Base-by-base conservation (phyloP, 805 yeast genomes). In the Sungouiella blattae region DNA sequence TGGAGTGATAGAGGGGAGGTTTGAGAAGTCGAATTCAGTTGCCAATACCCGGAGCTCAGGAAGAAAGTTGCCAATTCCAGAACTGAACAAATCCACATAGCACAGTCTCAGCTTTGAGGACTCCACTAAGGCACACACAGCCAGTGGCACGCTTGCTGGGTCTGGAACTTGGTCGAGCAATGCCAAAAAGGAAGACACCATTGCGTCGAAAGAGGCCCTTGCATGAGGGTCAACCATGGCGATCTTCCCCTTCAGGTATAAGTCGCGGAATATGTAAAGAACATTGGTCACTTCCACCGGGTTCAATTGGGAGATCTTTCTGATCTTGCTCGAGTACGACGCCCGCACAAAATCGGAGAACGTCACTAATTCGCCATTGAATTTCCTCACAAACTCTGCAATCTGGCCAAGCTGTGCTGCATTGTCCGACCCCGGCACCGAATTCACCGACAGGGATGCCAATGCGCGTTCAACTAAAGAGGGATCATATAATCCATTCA, bases 61-160 rank as follows among this genome's bases (percentile, higher is more conserved):
- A 4, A 39, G 12, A 12, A 39, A 26, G 9, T 30, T 20, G 18
- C 43, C 43, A 2, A 39, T 5, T 7, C 41, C 43, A 8, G n/a
- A n/a, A 14, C 28, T 22, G 28, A 23, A 31, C 4, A 31, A 16
- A n/a, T 16, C 23, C 23, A 24, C 18, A 11, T 26, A 26, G 28
- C 4, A 26, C 16, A 17, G 8, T 14, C 14, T 26, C 16, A 6
- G 5, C 11, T 6, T 6, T 9, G 9, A 7, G 23, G 6, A 20
- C n/a, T n/a, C 26, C 26, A 24, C 6, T 6, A 24, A 6, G 9
- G 6, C 6, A 22, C 23, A 11, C 14, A 28, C 22, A 11, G 14
- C n/a, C 14, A 26, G 11, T 11, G 17, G 31, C 11, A 28, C 14
- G n/a, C 18, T 7, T 11, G 23, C 23, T 18, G 18, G 31, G 23